These are phyloP conservation scores for Colletotrichum theobromicola DNA, from an alignment of 2,329 filamentous ascomycete genomes.

Conservation along the genomic window DNA sequence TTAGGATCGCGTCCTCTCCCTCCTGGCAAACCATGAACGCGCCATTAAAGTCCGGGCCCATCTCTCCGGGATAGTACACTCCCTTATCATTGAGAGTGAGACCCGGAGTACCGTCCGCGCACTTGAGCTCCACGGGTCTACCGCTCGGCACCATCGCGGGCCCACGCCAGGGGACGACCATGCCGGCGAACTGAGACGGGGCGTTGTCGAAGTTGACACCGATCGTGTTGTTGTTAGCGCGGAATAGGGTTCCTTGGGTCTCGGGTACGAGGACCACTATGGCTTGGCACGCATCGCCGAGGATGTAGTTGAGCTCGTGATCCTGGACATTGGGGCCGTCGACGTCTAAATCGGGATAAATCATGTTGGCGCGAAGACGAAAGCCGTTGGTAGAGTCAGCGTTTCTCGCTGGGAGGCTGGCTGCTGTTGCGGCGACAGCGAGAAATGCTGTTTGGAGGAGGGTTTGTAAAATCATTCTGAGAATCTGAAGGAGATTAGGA, in stretches of 20 bases:
- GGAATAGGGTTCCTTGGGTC: neutral
- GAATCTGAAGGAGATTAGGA: accelerated
- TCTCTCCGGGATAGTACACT: neutral
- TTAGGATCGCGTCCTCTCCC: neutral
- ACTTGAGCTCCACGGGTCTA: neutral
- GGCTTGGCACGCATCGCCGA: neutral
- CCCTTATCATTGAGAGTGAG: neutral
- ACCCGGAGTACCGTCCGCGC: neutral
- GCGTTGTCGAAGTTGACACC: neutral
- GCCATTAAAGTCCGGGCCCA: neutral
- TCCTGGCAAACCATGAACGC: neutral
- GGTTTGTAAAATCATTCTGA: neutral
- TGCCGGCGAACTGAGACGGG: neutral
- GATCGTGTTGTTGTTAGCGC: neutral
- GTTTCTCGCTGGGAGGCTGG: neutral
- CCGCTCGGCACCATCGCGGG: neutral
- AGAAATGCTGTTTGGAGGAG: neutral
- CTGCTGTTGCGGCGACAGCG: neutral
- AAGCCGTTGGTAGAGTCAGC: neutral
- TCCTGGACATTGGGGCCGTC: neutral
- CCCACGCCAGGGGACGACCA: neutral
- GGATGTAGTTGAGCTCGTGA: neutral
- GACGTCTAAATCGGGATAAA: neutral
- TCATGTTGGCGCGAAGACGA: neutral
- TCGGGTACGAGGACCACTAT: neutral